phyloP scores from a whole-genome alignment of 805 yeast genomes.

The Saccharomyces paradoxus region DNA sequence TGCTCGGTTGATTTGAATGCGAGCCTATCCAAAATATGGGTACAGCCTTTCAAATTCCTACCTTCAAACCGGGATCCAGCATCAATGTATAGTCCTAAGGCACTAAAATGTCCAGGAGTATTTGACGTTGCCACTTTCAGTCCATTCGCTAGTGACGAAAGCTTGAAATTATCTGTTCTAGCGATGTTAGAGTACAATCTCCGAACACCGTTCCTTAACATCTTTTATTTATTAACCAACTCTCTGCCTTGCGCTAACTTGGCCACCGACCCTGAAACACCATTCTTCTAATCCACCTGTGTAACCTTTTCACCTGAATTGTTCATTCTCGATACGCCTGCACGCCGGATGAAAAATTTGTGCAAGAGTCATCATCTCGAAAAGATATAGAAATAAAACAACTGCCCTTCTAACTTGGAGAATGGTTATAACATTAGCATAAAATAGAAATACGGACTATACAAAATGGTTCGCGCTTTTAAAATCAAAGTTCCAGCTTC shows the following conservation, averaged over 20 bases:
- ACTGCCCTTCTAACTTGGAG: not conserved
- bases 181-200: constrained; percentile 17
- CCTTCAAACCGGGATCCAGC: constrained; percentile 87
- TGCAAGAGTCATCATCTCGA: not conserved
- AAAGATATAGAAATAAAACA: not conserved
- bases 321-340: not conserved
- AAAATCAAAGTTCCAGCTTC: constrained; percentile 84
- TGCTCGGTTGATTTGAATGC: constrained; percentile 69
- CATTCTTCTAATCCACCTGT: not conserved
- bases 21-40: constrained; percentile 78
- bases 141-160: constrained; percentile 59
- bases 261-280: not conserved
- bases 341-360: not conserved
- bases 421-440: not conserved
- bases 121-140: constrained; percentile 75
- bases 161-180: constrained; percentile 15
- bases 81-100: constrained; percentile 79
- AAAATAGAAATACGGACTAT: not conserved
- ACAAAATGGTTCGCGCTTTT: constrained; percentile 43
- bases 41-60: constrained; percentile 53
- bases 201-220: constrained; percentile 9
- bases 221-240: not conserved
- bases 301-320: not conserved
- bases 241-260: not conserved
- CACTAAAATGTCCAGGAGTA: constrained; percentile 84